Evolutionary conservation across 2,329 filamentous ascomycete genomes (phyloP).

Genomic region (Alternaria atra): DNA sequence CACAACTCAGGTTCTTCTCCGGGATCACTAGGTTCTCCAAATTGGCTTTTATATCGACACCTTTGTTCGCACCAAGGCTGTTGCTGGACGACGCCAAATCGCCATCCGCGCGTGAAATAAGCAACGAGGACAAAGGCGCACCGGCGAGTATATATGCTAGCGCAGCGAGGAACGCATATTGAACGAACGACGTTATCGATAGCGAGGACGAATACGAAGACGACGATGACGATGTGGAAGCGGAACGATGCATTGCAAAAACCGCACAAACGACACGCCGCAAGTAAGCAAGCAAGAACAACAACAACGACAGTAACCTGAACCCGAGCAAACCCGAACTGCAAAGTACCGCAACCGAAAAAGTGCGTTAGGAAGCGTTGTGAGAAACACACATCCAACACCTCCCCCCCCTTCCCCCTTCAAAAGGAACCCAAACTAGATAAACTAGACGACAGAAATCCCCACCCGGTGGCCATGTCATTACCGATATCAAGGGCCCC

Average conservation of each 20-base stretch:
- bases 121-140: conserved; percentile 38
- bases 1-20: conserved; percentile 50
- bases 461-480: neutral
- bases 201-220: conserved; percentile 16
- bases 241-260: conserved; percentile 4
- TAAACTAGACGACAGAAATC: neutral
- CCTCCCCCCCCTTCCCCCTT: neutral
- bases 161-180: conserved; percentile 42
- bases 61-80: conserved; percentile 1
- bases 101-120: neutral
- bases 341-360: neutral
- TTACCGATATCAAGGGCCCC: conserved; percentile 4
- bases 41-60: conserved; percentile 35
- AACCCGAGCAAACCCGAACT: too few relatives aligned
- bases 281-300: neutral
- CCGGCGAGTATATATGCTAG: conserved; percentile 49
- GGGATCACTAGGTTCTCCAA: conserved; percentile 53
- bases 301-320: neutral
- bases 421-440: neutral
- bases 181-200: conserved; percentile 36
- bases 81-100: neutral
- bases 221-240: conserved; percentile 11
- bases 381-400: neutral
- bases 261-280: neutral
- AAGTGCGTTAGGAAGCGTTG: neutral